Evolutionary conservation across 805 yeast genomes (phyloP).

Genomic region (Dipodascopsis uninucleata): DNA sequence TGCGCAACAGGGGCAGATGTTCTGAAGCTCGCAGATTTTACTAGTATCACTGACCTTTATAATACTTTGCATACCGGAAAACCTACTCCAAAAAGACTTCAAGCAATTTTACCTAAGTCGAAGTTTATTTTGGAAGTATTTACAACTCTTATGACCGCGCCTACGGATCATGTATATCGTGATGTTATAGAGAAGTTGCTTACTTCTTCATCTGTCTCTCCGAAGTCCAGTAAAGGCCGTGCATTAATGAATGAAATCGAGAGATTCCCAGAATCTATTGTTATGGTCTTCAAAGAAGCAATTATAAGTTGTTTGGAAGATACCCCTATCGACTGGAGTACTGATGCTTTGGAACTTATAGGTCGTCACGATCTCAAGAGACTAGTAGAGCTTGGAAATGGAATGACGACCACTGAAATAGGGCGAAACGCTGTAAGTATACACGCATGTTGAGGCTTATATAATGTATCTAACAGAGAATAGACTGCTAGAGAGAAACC

Average conservation of each 20-base stretch:
- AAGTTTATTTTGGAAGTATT: conserved; percentile 8
- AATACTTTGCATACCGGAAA: conserved; percentile 1
- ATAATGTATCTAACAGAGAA: conserved; percentile 13
- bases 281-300: conserved; percentile 57
- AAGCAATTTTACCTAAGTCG: conserved; percentile 7
- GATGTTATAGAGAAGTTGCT: conserved; percentile 3
- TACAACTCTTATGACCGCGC: conserved; percentile 5
- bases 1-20: too few relatives aligned
- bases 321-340: conserved; percentile 49
- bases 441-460: conserved; percentile 28
- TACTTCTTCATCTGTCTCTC: conserved; percentile 5
- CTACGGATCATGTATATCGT: conserved; percentile 7
- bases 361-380: conserved; percentile 61
- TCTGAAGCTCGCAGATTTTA: too few relatives aligned
- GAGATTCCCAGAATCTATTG: conserved; percentile 69
- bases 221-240: conserved; percentile 9
- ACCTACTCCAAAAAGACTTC: background rate
- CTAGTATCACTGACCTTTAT: too few relatives aligned
- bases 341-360: conserved; percentile 49
- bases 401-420: conserved; percentile 3
- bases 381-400: conserved; percentile 13
- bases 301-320: conserved; percentile 46
- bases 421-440: background rate
- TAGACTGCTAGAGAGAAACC: conserved; percentile 22
- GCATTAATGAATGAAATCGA: conserved; percentile 54